phyloP scores from a whole-genome alignment of 495 filamentous ascomycete species.

The Clavariopsis aquatica region DNA sequence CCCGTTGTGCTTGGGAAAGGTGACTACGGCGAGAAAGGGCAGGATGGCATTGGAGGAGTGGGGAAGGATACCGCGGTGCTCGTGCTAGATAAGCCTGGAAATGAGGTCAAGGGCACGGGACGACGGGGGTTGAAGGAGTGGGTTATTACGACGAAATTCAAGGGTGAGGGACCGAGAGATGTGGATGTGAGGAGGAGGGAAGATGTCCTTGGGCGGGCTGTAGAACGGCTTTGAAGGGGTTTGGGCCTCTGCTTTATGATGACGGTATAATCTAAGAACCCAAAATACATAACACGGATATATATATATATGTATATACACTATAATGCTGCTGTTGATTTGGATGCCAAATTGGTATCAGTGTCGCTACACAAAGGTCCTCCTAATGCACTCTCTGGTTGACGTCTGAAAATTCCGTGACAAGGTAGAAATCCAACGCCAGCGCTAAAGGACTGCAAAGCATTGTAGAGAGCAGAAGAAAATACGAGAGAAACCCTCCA shows the following conservation, averaged over 20 bases:
- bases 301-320: too few relatives aligned
- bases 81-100: constrained; percentile 68
- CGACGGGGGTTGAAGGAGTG: constrained; percentile 70
- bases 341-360: not conserved
- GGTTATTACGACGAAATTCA: constrained; percentile 70
- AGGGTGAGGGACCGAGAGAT: constrained; percentile 46
- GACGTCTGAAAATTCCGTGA: too few relatives aligned
- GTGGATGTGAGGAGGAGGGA: constrained; percentile 43
- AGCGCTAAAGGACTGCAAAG: not conserved
- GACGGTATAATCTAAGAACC: too few relatives aligned
- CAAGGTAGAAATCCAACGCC: not conserved
- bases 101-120: constrained; percentile 59
- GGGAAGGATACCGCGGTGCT: constrained; percentile 65
- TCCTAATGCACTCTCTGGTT: not conserved
- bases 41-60: constrained; percentile 44
- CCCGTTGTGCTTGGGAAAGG: constrained; percentile 62
- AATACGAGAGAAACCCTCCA: not conserved
- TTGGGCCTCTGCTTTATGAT: too few relatives aligned
- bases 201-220: constrained; percentile 37
- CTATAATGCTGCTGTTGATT: not conserved
- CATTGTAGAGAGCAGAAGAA: not conserved
- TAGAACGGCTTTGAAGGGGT: too few relatives aligned
- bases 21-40: constrained; percentile 45
- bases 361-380: not conserved
- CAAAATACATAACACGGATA: too few relatives aligned